Evolutionary conservation across 2,329 filamentous ascomycete genomes (phyloP), one percentile per base, ranked within the genome.

Genomic region (Colletotrichum melonis): DNA sequence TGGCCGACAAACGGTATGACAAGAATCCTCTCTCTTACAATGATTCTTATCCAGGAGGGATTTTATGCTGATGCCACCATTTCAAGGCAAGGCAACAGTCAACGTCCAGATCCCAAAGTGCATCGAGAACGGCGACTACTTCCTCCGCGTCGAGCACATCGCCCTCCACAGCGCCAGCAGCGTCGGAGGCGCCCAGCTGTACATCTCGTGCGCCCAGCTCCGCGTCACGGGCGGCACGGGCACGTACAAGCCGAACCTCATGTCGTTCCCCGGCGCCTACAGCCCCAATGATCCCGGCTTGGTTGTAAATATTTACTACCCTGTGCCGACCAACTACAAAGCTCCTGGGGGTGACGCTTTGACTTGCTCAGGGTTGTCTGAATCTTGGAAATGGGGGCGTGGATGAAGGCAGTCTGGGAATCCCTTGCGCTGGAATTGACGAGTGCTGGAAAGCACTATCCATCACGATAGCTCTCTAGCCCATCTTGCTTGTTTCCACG

Each of bases 91-190:
- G 32, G 70, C 75, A 19, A 78, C 80, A 30, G 79, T 86, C 69
- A 79, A 79, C 63, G 83, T 87, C 49, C 81, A 78, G 49, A 83
- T 88, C 60, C 86, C 86, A 14, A 76, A 76, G 49, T 86, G 83
- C 68, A 82, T 87, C n/a, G 80, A 82, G 0, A 77, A 85, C n/a
- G 86, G 86, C 66, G 84, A 87, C 73, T 88, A 88, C 75, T 82
- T 88, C 30, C 78, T 88, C 5, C 83, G 86, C 16, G 83, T 85
- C 22, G 86, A 88, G 78, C 86, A 88, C 73, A 84, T 88, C 67
- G 86, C 81, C 4, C 81, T 88, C 11, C 86, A 88, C 78, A 79
- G 77, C 62, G 85, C 86, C 3, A 77, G 81, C 49, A 76, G 76
- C 9, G 77, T 78, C 5, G 82, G 83, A 4, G 86, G 86, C 3